Base-by-base conservation (phyloP, 768 basidiomycete species). In the Boletus eberwhitei region DNA sequence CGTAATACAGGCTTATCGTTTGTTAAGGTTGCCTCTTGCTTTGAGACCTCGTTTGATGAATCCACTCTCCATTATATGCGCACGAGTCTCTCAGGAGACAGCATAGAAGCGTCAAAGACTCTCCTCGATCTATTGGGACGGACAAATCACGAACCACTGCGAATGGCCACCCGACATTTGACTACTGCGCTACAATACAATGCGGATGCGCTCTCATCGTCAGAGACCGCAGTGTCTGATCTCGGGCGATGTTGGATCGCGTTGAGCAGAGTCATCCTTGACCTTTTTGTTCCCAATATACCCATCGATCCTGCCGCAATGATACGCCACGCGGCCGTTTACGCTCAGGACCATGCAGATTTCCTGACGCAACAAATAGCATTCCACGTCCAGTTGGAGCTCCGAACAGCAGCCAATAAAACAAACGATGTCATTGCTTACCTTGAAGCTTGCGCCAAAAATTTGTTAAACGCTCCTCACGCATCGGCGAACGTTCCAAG, bases 251-350 rank as follows among this genome's bases (percentile, higher is more conserved):
- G 74, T 41, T 95, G 87, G 84, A 73, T 91, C 32, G 79, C 78
- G 1, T 64, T 90, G 46, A 78, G 81, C 42, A 77, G 76, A 17
- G 59, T 85, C 50, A 69, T 94, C 24, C 66, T 93, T 22, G 76
- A 86, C 4, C 78, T 95, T 19, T 87, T 87, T 64, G 77, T 98
- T 37, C 93, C 97, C 0, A 81, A 92, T 67, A 73, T 82, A 2
- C 93, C 95, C 3, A 72, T 98, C 46, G 97, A 99, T 68, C 97
- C 97, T 26, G 84, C 86, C 8, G 84, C 84, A 22, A 79, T 86
- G 34, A 77, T 84, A 50, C 77, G 74, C 48, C 79, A 74, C 45
- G 72, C 74, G 0, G 63, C 64, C 2, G 68, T 74, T 31, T 81
- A 84, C 29, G 75, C 78, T 65, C 63, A 66, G 29, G 63, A 75